A percentile compares a stretch with the other conserved stretches of the same genome.
These are phyloP conservation scores for Pseudozyma pruni DNA, from an alignment of 1,284 basidiomycete species.

Conservation along the genomic window DNA sequence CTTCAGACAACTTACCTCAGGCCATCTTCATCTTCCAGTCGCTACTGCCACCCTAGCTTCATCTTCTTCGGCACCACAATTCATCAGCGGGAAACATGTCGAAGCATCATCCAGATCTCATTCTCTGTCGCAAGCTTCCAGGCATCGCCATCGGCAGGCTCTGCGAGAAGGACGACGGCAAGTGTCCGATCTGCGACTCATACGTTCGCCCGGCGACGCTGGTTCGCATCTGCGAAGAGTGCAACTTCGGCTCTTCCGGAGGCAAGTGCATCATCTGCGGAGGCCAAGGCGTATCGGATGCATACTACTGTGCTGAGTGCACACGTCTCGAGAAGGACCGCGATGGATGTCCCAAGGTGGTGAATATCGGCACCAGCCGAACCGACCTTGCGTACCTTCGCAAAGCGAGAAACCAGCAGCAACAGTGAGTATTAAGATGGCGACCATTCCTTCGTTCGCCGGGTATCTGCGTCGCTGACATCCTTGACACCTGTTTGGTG, in stretches of 20 bases:
- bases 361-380: constrained; percentile 80
- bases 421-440: constrained; percentile 30
- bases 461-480: neutral
- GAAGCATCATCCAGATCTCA: constrained; percentile 76
- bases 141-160: constrained; percentile 94
- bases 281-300: constrained; percentile 62
- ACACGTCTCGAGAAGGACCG: constrained; percentile 95
- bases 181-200: constrained; percentile 99
- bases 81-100: constrained; percentile 22
- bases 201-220: constrained; percentile 98
- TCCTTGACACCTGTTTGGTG: neutral
- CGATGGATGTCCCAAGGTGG: constrained; percentile 98
- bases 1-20: neutral
- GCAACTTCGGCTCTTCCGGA: constrained; percentile 95
- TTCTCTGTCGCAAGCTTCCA: constrained; percentile 95
- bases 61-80: neutral
- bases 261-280: constrained; percentile 94
- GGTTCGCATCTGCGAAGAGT: constrained; percentile 98
- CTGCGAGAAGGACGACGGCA: constrained; percentile 99
- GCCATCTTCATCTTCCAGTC: too few species aligned
- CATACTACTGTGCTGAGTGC: constrained; percentile 72
- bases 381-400: constrained; percentile 60
- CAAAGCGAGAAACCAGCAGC: constrained; percentile 54
- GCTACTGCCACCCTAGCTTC: too few species aligned
- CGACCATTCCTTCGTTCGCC: neutral